Evolutionary conservation across 768 basidiomycete genomes (phyloP).

Genomic region (Hypholoma sublateritium): DNA sequence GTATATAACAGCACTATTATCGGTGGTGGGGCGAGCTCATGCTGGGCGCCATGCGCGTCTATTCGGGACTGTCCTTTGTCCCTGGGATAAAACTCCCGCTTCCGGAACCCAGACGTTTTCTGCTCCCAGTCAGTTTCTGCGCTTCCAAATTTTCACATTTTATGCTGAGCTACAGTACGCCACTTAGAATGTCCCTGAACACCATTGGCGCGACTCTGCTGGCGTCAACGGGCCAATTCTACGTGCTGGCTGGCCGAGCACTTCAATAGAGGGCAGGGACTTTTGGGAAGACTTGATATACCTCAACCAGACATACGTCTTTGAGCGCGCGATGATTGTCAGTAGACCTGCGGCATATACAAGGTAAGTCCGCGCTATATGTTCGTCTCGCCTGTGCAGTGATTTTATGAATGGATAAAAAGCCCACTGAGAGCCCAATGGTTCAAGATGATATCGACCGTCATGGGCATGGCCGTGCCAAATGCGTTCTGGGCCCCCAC

Average conservation of each 20-base stretch:
- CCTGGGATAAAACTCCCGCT: slow-evolving; percentile 13
- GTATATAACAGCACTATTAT: slow-evolving; percentile 36
- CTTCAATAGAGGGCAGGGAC: slow-evolving; percentile 52
- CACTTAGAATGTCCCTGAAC: slow-evolving; percentile 15
- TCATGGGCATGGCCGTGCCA: slow-evolving; percentile 30
- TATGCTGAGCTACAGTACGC: too few relatives aligned
- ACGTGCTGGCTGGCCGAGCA: slow-evolving; percentile 63
- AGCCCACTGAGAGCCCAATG: slow-evolving; percentile 27
- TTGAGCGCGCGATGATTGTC: slow-evolving; percentile 59
- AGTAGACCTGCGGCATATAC: slow-evolving; percentile 64
- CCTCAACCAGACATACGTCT: slow-evolving; percentile 50
- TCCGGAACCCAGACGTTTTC: slow-evolving; percentile 30
- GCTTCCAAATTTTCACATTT: not conserved
- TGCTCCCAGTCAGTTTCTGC: slow-evolving; percentile 30
- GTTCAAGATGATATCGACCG: slow-evolving; percentile 35
- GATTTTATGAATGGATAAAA: not conserved
- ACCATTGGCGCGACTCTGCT: slow-evolving; percentile 58
- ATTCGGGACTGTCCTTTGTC: slow-evolving; percentile 26
- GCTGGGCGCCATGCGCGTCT: slow-evolving; percentile 40
- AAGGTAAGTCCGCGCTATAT: slow-evolving; percentile 25
- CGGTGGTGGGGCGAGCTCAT: slow-evolving; percentile 51
- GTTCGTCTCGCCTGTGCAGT: not conserved
- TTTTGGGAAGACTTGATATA: slow-evolving; percentile 63
- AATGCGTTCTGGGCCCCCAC: slow-evolving; percentile 34
- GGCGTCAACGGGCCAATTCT: slow-evolving; percentile 65